Conservation (phyloP, 2,329 filamentous ascomycete genomes). For the Colletotrichum filicis region DNA sequence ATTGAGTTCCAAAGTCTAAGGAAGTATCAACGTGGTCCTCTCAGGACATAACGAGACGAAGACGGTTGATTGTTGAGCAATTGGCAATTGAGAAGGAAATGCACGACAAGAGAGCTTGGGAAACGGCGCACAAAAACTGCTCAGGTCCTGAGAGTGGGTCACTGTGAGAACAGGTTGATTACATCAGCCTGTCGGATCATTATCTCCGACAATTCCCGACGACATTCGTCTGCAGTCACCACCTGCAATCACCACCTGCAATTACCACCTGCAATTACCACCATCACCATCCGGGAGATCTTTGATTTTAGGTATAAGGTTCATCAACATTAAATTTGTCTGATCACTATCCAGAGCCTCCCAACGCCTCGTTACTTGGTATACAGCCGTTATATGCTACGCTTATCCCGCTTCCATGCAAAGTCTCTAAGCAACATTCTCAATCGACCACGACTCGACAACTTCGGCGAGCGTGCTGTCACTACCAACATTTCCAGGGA, state of each 20-base stretch:
- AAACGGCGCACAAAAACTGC: background rate
- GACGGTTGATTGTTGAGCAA: background rate
- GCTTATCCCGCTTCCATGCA: slow-evolving; percentile 12
- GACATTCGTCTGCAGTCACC: too few species aligned
- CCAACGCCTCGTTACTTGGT: background rate
- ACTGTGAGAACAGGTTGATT: background rate
- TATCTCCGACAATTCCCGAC: background rate
- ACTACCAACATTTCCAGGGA: slow-evolving; percentile 68
- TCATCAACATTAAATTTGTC: slow-evolving; percentile 2
- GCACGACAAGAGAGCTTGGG: background rate
- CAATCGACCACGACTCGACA: slow-evolving; percentile 43
- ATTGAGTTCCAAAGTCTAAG: background rate
- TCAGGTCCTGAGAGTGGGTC: background rate
- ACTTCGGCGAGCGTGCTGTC: slow-evolving; percentile 57
- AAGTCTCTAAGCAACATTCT: slow-evolving; percentile 8
- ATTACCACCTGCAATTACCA: background rate
- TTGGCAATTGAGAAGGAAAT: background rate
- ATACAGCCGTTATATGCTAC: slow-evolving; percentile 1
- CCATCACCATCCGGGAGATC: background rate
- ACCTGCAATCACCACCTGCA: background rate
- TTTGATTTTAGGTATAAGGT: background rate
- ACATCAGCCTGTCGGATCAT: too few species aligned
- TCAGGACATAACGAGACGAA: accelerated
- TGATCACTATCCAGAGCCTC: background rate
- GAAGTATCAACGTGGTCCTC: background rate